Percentiles rank a stretch among this genome's conserved stretches.
phyloP scores from a whole-genome alignment of 306 rosid species.

The Aeschynomene evenia region DNA sequence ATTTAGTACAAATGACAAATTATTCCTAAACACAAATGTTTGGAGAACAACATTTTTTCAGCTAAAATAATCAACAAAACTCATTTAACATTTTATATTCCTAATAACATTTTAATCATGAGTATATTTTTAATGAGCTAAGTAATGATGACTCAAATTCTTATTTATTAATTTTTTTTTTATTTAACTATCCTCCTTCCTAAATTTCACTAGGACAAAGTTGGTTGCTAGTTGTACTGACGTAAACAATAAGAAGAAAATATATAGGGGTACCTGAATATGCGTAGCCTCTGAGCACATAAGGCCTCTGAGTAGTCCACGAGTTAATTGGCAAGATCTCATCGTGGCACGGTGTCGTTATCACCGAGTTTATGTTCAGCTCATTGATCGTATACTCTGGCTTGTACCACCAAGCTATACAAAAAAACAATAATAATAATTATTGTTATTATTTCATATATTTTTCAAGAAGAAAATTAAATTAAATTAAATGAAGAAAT shows the following conservation, averaged over 20 bases:
- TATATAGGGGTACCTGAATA: conserved; percentile 65
- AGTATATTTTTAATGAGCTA: no score
- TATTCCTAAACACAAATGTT: not conserved
- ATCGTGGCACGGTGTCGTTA: conserved; percentile 77
- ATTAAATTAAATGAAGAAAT: no score
- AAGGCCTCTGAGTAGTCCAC: conserved; percentile 65
- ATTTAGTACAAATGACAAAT: no score
- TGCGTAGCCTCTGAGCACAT: conserved; percentile 63
- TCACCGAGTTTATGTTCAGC: conserved; percentile 73
- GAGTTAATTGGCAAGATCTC: conserved; percentile 74
- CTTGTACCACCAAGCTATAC: conserved; percentile 86
- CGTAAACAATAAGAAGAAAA: no score
- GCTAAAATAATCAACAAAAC: no score
- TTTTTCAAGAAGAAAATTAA: not conserved
- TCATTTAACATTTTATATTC: no score
- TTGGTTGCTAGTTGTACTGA: not conserved
- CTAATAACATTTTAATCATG: no score
- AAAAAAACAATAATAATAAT: not conserved
- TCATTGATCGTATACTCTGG: conserved; percentile 76
- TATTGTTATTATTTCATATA: no score
- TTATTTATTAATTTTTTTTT: no score
- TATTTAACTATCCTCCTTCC: no score
- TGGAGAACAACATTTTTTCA: no score
- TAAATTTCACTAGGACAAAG: not conserved
- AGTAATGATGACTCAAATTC: no score